A percentile compares a stretch with the other conserved stretches of the same genome.
Conservation (phyloP, 257 asterid species). For the Solanum rostratum region DNA sequence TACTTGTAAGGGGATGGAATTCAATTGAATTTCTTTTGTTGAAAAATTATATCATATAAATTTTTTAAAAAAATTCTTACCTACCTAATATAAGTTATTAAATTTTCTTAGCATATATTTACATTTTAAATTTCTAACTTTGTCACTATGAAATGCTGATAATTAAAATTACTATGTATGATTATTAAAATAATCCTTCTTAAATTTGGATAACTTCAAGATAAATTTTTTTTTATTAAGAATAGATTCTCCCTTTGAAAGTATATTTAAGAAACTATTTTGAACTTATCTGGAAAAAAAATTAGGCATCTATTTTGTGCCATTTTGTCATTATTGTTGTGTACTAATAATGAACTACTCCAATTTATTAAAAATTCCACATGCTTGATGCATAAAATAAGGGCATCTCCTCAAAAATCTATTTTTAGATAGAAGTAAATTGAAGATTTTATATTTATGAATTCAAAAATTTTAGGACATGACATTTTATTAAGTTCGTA, state of each 20-base stretch:
- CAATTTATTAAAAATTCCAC: not conserved
- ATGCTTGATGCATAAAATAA: not conserved
- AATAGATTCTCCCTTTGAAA: no score
- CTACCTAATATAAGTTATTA: not conserved
- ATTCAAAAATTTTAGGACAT: not conserved
- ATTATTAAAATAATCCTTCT: not conserved
- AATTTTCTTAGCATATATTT: not conserved
- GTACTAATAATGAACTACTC: not conserved
- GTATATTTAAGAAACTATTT: no score
- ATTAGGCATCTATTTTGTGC: not conserved
- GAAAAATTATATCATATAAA: not conserved
- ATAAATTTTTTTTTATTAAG: not conserved
- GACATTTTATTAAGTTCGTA: not conserved
- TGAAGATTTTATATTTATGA: not conserved
- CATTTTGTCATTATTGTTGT: not conserved
- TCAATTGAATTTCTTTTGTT: not conserved
- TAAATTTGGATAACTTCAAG: not conserved
- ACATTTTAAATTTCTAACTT: not conserved
- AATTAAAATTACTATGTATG: not conserved
- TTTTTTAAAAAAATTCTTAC: not conserved
- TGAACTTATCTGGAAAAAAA: no score
- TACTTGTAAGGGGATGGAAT: not conserved
- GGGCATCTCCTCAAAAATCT: not conserved
- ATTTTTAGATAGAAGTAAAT: not conserved
- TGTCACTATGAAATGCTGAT: not conserved